Base-by-base conservation (phyloP, 495 filamentous ascomycete genomes). In the Penicillium manginii region DNA sequence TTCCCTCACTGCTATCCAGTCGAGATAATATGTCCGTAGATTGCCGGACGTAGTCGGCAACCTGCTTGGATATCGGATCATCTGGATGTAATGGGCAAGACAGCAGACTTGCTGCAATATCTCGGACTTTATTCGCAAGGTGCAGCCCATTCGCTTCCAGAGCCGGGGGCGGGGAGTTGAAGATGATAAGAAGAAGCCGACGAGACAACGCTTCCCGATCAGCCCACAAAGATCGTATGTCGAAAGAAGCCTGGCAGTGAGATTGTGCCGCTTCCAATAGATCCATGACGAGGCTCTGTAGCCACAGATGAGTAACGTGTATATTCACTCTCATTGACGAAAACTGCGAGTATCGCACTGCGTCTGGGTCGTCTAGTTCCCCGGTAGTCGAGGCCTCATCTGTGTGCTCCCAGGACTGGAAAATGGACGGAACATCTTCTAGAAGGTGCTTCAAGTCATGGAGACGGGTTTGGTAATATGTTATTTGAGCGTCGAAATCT, bases 301-400 rank as follows among this genome's bases (percentile, higher is more conserved):
- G 62, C 65, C 65, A 68, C 4, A 68, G 48, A 49, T 65, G 65
- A 8, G 65, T 68, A 15, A 62, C 65, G 47, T 68, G 62, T 6
- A 68, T 21, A 40, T 64, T 68, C 6, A 57, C 59, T 21, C 65
- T 56, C 57, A 68, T 62, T n/a, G 65, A 56, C 22, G 52, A 56
- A 45, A 61, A 57, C n/a, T 62, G 53, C 4, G 31, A n/a, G 37
- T 15, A 15, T 10, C 7, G 37, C 9, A 40, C 14, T 18, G 2
- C 10, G n/a, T 18, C 40, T 4, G 15, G 2, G 17, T n/a, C n/a
- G 4, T 6, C 3, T 9, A 43, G 10, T 17, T 19, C n/a, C 14
- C n/a, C 17, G 17, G 8, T 9, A 19, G 2, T 3, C 4, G 15
- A 3, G 40, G 4, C 17, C n/a, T 4, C 40, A 19, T 18, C 10